phyloP scores from a whole-genome alignment of 768 basidiomycete genomes.

The Phlebiopsis flavidoalba region DNA sequence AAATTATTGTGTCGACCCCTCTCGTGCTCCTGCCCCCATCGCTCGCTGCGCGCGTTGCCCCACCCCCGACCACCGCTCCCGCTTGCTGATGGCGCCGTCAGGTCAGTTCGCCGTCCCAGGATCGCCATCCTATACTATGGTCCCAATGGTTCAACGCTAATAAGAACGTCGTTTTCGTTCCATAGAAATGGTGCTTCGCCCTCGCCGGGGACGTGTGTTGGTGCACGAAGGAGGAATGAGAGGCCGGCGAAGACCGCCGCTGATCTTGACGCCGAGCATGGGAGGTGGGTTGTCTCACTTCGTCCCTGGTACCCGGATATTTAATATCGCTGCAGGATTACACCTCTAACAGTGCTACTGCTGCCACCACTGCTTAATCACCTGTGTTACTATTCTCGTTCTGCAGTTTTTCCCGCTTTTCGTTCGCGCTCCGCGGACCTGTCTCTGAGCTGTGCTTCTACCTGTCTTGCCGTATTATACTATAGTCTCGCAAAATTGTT shows the following conservation, averaged over 20 bases:
- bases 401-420: not conserved
- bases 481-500: constrained; percentile 2
- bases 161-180: not conserved
- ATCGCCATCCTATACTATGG: not conserved
- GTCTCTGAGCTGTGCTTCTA: not conserved
- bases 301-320: not conserved
- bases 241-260: constrained; percentile 78
- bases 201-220: constrained; percentile 37
- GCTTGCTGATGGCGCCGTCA: constrained; percentile 25
- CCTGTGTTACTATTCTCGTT: not conserved
- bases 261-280: constrained; percentile 97
- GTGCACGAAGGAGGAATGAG: constrained; percentile 36
- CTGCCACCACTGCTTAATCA: constrained; percentile 12
- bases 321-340: constrained; percentile 48
- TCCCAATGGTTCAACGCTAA: not conserved
- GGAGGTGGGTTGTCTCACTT: constrained; percentile 54
- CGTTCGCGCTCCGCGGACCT: not conserved
- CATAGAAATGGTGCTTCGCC: constrained; percentile 28
- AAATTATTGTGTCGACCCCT: constrained; percentile 89
- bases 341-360: constrained; percentile 49
- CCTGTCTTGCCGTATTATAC: constrained; percentile 2
- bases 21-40: constrained; percentile 55
- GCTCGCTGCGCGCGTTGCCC: constrained; percentile 82
- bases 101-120: constrained; percentile 27
- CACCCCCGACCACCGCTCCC: constrained; percentile 40